These are phyloP conservation scores for Brasilioporus rufonigricans DNA, from an alignment of 768 basidiomycete species.

Conservation along the genomic window DNA sequence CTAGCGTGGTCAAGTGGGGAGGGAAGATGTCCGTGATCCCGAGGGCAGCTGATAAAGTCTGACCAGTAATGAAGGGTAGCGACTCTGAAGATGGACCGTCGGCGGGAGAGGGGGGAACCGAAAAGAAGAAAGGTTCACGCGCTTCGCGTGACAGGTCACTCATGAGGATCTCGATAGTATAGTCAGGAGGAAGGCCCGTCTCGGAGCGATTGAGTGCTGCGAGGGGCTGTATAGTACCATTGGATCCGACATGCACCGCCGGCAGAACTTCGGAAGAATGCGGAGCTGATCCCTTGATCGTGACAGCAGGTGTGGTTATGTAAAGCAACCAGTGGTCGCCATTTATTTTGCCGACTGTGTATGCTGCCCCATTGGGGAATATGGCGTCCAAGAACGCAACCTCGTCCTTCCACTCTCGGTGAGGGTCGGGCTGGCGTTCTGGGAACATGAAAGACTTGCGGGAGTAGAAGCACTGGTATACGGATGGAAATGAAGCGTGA, in stretches of 20 bases:
- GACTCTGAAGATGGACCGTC: conserved; percentile 46
- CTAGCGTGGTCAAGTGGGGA: conserved; percentile 71
- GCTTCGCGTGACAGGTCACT: conserved; percentile 76
- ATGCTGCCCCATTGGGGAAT: conserved; percentile 87
- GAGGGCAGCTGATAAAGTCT: conserved; percentile 59
- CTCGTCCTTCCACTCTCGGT: conserved; percentile 92
- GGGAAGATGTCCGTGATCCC: conserved; percentile 87
- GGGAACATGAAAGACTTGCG: conserved; percentile 99
- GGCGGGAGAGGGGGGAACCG: conserved; percentile 41
- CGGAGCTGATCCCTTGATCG: conserved; percentile 24
- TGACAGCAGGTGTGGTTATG: conserved; percentile 60
- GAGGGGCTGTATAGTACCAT: conserved; percentile 7
- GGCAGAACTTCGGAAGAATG: conserved; percentile 16
- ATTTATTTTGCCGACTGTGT: conserved; percentile 96
- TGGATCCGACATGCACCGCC: conserved; percentile 14
- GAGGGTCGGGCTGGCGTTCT: conserved; percentile 89
- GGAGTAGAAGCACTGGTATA: conserved; percentile 95
- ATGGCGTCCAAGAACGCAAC: conserved; percentile 88
- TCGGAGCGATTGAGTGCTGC: conserved; percentile 13
- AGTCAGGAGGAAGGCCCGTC: conserved; percentile 53
- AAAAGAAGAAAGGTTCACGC: conserved; percentile 74
- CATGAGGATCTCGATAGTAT: conserved; percentile 98
- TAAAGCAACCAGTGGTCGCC: conserved; percentile 99
- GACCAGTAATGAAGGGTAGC: conserved; percentile 26
- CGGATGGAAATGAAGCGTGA: conserved; percentile 61